These are phyloP conservation scores for Westerdykella sp. DNA, from an alignment of 2,329 filamentous ascomycete genomes.

Conservation along the genomic window DNA sequence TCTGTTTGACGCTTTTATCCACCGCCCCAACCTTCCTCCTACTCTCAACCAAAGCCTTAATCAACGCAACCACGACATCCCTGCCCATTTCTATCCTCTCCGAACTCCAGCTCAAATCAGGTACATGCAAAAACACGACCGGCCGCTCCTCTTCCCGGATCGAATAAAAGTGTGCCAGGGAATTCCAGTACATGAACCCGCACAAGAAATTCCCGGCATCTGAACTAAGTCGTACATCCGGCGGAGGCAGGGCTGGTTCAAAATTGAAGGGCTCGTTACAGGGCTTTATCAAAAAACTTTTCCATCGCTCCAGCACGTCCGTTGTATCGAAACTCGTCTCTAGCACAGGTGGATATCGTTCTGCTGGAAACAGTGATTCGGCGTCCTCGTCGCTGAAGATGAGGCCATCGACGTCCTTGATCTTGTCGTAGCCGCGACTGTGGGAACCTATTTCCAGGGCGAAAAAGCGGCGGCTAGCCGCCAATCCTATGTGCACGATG, in stretches of 20 bases:
- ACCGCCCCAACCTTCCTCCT: conserved; percentile 15
- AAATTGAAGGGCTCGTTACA: not conserved
- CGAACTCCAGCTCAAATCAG: conserved; percentile 25
- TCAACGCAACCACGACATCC: conserved; percentile 27
- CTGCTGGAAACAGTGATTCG: conserved; percentile 10
- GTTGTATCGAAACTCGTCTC: conserved; percentile 26
- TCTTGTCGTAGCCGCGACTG: conserved; percentile 23
- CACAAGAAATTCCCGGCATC: conserved; percentile 36
- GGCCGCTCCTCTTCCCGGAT: conserved; percentile 19
- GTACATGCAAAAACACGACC: conserved; percentile 33
- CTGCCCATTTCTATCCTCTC: conserved; percentile 21
- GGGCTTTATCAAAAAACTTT: conserved; percentile 8
- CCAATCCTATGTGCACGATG: conserved; percentile 36
- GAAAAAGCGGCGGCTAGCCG: conserved; percentile 30
- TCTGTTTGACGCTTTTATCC: conserved; percentile 2
- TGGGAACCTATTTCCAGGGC: conserved; percentile 31
- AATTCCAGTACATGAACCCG: conserved; percentile 34
- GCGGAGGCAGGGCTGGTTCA: not conserved
- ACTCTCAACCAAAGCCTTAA: conserved; percentile 32
- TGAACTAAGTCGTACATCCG: conserved; percentile 24
- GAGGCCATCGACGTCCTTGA: conserved; percentile 30
- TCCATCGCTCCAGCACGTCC: conserved; percentile 31
- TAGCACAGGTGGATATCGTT: conserved; percentile 13
- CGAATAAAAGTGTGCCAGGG: conserved; percentile 24
- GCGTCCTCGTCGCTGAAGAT: conserved; percentile 16